Conservation (phyloP, 805 yeast species). For the Lachancea lanzarotensis region DNA sequence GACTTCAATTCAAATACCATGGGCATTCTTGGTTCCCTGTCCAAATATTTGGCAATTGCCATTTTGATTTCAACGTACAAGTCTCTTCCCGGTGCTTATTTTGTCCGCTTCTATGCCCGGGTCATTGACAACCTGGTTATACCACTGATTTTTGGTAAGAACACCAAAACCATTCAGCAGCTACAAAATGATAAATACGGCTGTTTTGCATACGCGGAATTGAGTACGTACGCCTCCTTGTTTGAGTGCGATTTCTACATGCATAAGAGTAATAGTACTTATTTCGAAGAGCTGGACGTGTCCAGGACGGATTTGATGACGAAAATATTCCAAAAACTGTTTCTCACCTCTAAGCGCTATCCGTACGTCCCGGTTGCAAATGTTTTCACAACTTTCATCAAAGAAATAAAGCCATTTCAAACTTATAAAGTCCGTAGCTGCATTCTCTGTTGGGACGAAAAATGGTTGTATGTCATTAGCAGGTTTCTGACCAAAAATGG, state of each 20-base stretch:
- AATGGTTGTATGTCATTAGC: slow-evolving; percentile 73
- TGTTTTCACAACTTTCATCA: slow-evolving; percentile 58
- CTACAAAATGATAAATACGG: slow-evolving; percentile 19
- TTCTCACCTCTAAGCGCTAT: slow-evolving; percentile 36
- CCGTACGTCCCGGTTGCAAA: slow-evolving; percentile 77
- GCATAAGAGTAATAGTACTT: slow-evolving; percentile 85
- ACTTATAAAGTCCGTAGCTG: slow-evolving; percentile 49
- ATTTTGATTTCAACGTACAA: slow-evolving; percentile 39
- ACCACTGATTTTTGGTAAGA: slow-evolving; percentile 27
- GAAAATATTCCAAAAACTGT: slow-evolving; percentile 49
- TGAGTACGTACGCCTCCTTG: slow-evolving; percentile 56
- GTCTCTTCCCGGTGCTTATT: slow-evolving; percentile 61
- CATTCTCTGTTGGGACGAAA: slow-evolving; percentile 76
- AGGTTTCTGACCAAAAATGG: slow-evolving; percentile 44
- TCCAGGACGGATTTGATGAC: slow-evolving; percentile 62
- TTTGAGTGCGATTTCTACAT: slow-evolving; percentile 80
- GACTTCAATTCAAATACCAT: neutral
- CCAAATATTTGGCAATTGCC: neutral
- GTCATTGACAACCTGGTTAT: slow-evolving; percentile 38
- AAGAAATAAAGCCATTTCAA: slow-evolving; percentile 66
- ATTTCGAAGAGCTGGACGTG: slow-evolving; percentile 74
- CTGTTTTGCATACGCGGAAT: slow-evolving; percentile 39
- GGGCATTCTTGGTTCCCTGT: neutral
- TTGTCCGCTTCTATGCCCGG: slow-evolving; percentile 51
- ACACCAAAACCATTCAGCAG: slow-evolving; percentile 17